Evolutionary conservation across 176 grass and related monocot genomes (phyloP), one percentile per base, ranked within the genome.

Genomic region (Oropetium thomaeum): DNA sequence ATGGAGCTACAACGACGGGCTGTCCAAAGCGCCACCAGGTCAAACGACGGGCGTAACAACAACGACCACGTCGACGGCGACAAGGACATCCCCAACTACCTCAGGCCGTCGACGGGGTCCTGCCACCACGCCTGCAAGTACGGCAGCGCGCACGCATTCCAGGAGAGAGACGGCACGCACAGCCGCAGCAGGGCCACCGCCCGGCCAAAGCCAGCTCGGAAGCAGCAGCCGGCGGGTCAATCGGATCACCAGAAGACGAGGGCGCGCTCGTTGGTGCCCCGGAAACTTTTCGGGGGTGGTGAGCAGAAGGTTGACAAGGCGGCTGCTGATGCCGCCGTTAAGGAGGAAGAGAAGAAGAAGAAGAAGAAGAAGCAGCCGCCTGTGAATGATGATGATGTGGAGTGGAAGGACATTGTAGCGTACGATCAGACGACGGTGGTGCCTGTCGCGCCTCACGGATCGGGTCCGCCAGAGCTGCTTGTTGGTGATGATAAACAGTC

Each of bases 111-210:
- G 4, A 57, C 81, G 0, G 81, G 87, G n/a, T 90, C 91, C 0
- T 90, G 91, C 81, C 91, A 93, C 72, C 73, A 90, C 8, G 65
- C 67, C 7, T 93, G 91, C 87, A 93, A 93, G 77, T 87, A 90
- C 54, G 91, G 91, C 13, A 58, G 47, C 9, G 43, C 67, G 17
- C 74, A 93, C 48, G 20, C 58, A 16, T 87, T 84, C 5, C 63
- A 76, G 4, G 77, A 85, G 39, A 74, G 60, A 12, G 82, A 82
- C 8, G 54, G n/a, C n/a, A n/a, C 60, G 6, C 40, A 25, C 35
- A 7, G 35, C n/a, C n/a, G n/a, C n/a, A n/a, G n/a, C n/a, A n/a
- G n/a, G n/a, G n/a, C n/a, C n/a, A 55, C 26, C 75, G 17, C 44
- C 6, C 62, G 54, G 6, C 17, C 25, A 0, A 89, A 14, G 13